Evolutionary conservation across 2,329 filamentous ascomycete genomes (phyloP), one percentile per base, ranked within the genome.

Genomic region (Emergomyces orientalis): DNA sequence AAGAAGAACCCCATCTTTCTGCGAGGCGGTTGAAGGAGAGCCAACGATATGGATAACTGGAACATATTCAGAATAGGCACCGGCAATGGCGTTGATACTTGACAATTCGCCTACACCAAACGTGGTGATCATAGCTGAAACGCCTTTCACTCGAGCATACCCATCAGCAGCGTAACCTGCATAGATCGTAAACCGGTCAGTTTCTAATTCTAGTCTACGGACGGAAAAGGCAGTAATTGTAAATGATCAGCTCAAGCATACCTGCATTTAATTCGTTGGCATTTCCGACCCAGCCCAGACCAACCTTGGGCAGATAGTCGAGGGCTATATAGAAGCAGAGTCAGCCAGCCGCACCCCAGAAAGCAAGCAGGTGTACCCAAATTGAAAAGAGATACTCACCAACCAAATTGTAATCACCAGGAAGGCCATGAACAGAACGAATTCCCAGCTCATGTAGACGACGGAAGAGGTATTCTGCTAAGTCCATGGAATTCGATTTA

Each of bases 111-210:
- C 88, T 1, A 91, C 88, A 62, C 89, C 89, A 65, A 91, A 91
- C 0, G 88, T 90, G 49, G 88, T 91, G 67, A 91, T 65, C 57
- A 91, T 75, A 37, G 88, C 88, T 4, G 82, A 82, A 41, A 90
- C 85, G 52, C 87, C 86, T 63, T 88, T 88, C 64, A 90, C 82
- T 66, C 88, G 83, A 62, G 88, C 88, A 72, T 91, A 91, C 30
- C 88, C 89, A 76, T 91, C 89, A n/a, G 89, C 87, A 34, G 88
- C 88, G 70, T 91, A 91, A 22, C 86, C 87, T 56, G 47, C 19
- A 19, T 32, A 22, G 19, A 32, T 27, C 34, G 11, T 8, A 59
- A 19, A 34, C 6, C 0, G 2, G 51, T 54, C 32, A 54, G 51
- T 22, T 34, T 2, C 51, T 54, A 13, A 5, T 54, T 54, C 27